Evolutionary conservation across 1,139 yeast genomes (phyloP), one percentile per base, ranked within the genome.

Genomic region (Geotrichum bryndzae): DNA sequence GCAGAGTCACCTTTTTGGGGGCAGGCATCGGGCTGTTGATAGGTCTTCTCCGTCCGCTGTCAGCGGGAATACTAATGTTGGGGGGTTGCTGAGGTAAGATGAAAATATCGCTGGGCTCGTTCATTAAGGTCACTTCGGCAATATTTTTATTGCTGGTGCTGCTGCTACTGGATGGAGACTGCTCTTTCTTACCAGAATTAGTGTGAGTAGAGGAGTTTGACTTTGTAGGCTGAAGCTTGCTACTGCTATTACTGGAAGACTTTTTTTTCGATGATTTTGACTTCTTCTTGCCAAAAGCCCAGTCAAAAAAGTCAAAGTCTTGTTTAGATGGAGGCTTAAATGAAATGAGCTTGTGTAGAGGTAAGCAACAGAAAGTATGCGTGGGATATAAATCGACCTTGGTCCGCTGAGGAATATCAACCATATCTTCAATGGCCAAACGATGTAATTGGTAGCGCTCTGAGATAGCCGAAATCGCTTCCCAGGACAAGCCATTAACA

Each of bases 331-430:
- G 57, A 3, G 69, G 68, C 45, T 62, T 59, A 50, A 64, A 66
- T 5, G 74, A 73, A 2, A 81, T 74, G 41, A 81, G 73, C 64
- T 80, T 79, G 63, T 81, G 76, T 62, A 83, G 66, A 3, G 86
- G 85, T 56, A 82, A 67, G 41, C 83, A 81, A 56, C 82, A 79
- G 69, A 82, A 82, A 10, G 81, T 68, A 66, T 82, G 84, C 31
- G 73, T 74, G 1, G 80, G 77, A 64, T 80, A 83, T 46, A 78
- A 72, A 66, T 83, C 86, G 52, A 78, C 77, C 65, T 83, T 83
- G 0, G 86, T 82, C 29, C 86, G 73, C 61, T 82, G 84, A 2
- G 86, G 85, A 41, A 82, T 77, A 69, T 82, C 86, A 56, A 83
- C 79, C 82, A 82, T 79, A 68, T 82, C 86, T 68, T 83, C 86